Evolutionary conservation across 176 grass and related monocot species (phyloP), one percentile per base, ranked within the genome.

Genomic region (Zoysia japonica): DNA sequence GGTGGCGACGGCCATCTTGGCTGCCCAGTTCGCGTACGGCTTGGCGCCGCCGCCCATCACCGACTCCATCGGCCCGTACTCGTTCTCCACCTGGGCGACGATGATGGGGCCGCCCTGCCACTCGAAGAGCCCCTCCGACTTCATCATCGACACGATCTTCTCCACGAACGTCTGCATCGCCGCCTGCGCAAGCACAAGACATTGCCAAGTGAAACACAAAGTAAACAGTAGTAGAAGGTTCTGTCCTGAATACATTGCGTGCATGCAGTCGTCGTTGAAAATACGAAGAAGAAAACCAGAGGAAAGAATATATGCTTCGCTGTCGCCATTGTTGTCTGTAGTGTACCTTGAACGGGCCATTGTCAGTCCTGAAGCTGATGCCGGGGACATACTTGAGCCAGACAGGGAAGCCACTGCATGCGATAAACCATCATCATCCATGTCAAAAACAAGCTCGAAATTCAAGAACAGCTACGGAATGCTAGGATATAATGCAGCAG

Each of bases 381-480:
- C 96, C 96, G 9, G 96, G 88, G 28, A 99, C 96, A 48, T 94
- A 99, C 74, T 99, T 99, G 45, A 99, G 92, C 96, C 96, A 98
- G 7, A 93, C 92, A 47, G 96, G 96, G 71, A 99, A 99, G 14
- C 96, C 96, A 14, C 96, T 97, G 77, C 80, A 28, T 28, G 28
- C 28, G 45, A 47, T 7, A 35, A 61, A 6, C 20, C 20, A 19
- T 12, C 51, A 74, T 54, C 71, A 48, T 67, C 51, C 42, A 68
- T 28, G 39, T 5, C 35, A 6, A 65, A 46, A 62, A 6, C 39
- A 62, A 81, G 16, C 54, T 20, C 41, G 2, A 0, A 43, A 53
- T 57, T 13, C 6, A n/a, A 57, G 45, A 3, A 41, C 12, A 20
- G 42, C 41, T 45, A 6, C 13, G 9, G 49, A 51, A 51, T 51